Base-by-base conservation (phyloP, 1,284 basidiomycete genomes). In the Ganoderma leucocontextum region DNA sequence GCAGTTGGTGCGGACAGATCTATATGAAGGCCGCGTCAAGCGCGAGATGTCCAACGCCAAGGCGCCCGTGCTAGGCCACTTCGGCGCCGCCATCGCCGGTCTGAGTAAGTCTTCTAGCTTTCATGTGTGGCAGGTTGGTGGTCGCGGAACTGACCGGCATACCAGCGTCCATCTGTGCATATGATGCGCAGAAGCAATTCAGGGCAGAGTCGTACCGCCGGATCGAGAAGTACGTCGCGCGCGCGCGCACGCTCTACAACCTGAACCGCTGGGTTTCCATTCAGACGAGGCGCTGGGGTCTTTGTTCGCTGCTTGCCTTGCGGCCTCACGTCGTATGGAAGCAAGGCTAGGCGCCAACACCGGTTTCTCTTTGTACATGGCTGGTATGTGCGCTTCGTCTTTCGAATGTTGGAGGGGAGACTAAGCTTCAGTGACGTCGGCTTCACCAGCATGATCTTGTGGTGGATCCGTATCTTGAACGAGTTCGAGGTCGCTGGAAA, bases 11-110 rank as follows among this genome's bases (percentile, higher is more conserved):
- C 39, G 87, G 82, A n/a, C 80, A 81, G 67, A 77, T 90, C 55
- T 90, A 89, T 73, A 91, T 94, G 75, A 87, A 88, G 73, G 89
- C 89, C 19, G 89, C 17, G 90, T n/a, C 59, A 95, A 94, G 75
- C 85, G 90, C n/a, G 88, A 92, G 75, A 89, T 89, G 89, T 88
- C 86, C 49, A 92, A 91, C 77, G 86, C 89, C 9, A 86, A 84
- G 69, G 83, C 88, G 5, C 91, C 91, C 0, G 86, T 94, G 8
- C n/a, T 92, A 66, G 89, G 87, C 58, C 89, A 91, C 75, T 91
- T 95, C 73, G 88, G 90, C 15, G 88, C 90, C 38, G 87, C 90
- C 0, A 86, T 93, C 59, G 79, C 85, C 29, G 92, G 92, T 33
- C 81, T 94, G 44, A 81, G 88, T 90, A 72, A 69, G 85, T 62